These are phyloP conservation scores for Cubamyces lactineus DNA, from an alignment of 768 basidiomycete species.

Conservation along the genomic window DNA sequence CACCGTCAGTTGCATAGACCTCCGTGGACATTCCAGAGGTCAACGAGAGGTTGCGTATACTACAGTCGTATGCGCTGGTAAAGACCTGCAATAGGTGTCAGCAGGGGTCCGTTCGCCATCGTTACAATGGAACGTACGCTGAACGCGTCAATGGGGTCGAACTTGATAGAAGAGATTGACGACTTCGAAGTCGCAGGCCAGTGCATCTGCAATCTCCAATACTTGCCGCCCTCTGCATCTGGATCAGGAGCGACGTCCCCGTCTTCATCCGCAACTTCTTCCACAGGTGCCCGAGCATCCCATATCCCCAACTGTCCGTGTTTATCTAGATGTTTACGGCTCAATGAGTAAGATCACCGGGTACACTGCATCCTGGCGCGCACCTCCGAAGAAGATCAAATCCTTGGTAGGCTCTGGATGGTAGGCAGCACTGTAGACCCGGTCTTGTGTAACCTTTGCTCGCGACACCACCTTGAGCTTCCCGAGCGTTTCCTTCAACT, in stretches of 20 bases:
- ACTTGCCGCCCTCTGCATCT: slow-evolving; percentile 67
- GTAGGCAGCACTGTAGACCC: slow-evolving; percentile 79
- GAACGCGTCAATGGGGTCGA: slow-evolving; percentile 76
- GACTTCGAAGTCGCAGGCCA: slow-evolving; percentile 84
- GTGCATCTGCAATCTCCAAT: slow-evolving; percentile 79
- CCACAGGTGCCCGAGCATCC: slow-evolving; percentile 75
- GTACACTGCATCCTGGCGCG: slow-evolving; percentile 13
- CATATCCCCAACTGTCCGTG: slow-evolving; percentile 84
- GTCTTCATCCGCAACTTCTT: slow-evolving; percentile 71
- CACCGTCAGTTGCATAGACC: slow-evolving; percentile 62
- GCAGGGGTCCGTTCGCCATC: not conserved
- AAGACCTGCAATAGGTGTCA: slow-evolving; percentile 54
- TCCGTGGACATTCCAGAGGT: slow-evolving; percentile 72
- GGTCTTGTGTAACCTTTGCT: slow-evolving; percentile 77
- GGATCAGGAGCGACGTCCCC: slow-evolving; percentile 39
- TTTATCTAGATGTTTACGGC: slow-evolving; percentile 57
- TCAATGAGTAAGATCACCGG: not conserved
- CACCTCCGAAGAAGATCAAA: slow-evolving; percentile 86
- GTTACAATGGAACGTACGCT: slow-evolving; percentile 49
- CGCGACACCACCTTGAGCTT: slow-evolving; percentile 68
- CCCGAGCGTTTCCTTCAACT: slow-evolving; percentile 57
- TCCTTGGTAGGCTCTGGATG: slow-evolving; percentile 83
- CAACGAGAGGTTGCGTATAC: slow-evolving; percentile 73
- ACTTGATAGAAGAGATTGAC: slow-evolving; percentile 76
- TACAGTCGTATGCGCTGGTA: slow-evolving; percentile 83